Evolutionary conservation across 2,329 filamentous ascomycete genomes (phyloP), one percentile per base, ranked within the genome.

Genomic region (Xylaria sp.): DNA sequence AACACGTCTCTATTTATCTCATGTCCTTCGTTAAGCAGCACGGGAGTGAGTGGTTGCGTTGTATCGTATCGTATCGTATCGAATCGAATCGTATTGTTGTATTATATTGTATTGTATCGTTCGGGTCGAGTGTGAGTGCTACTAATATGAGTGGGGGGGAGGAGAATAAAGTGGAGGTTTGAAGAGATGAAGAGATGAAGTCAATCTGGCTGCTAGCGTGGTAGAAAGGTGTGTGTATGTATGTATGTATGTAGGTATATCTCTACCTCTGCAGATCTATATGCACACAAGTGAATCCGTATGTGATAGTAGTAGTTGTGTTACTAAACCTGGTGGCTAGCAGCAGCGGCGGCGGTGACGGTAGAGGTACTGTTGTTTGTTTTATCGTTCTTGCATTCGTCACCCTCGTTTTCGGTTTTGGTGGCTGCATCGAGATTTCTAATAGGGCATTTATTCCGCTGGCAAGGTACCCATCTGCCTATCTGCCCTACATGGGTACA

Each of bases 401-500:
- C n/a, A 21, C 57, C 12, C 30, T 50, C 24, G 30, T 6, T 39
- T n/a, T 39, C 8, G 39, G 3, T 36, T 36, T 36, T 36, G 42
- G 27, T 27, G 39, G 60, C 51, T 56, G 51, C 51, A 56, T 63
- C 12, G 50, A 47, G 60, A 47, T 63, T 36, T 63, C 50, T 14
- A 63, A 36, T 47, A 45, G 39, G 14, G 39, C 14, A 17, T 11
- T 4, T 42, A 42, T 14, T 42, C 14, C 12, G 11, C 12, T 17
- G 39, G 11, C 39, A 42, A 36, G 34, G 34, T 36, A 36, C 11
- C 34, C 8, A 36, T 36, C 34, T 36, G 24, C 24, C 34, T 3
- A 36, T 11, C 34, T 36, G 11, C 34, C 11, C 34, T 48, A 42
- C 8, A 17, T 17, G 12, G 39, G 14, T 42, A 42, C 24, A 27